Base-by-base conservation (phyloP, 352 stramenopile genomes). In the Phytophthora sp. region DNA sequence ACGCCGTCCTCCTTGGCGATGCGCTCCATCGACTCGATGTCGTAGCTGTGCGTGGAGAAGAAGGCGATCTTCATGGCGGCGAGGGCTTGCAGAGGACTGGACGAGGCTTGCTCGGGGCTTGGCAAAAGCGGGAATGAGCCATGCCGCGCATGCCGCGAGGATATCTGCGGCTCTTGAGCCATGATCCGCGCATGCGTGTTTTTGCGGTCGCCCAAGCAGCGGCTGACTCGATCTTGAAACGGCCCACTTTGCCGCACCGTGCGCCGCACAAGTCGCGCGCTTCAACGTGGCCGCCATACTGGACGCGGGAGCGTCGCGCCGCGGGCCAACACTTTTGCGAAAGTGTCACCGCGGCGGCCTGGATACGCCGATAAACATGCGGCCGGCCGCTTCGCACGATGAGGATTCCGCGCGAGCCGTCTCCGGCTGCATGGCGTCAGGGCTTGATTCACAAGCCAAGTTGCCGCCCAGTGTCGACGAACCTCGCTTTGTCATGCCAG, bases 21-120 rank as follows among this genome's bases (percentile, higher is more conserved):
- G 18, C 54, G 41, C 37, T 78, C 69, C 67, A 92, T 78, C 23
- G 76, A 82, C 49, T 87, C 70, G 27, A 83, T 82, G 66, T 92
- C 80, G 67, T 92, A 90, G 45, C 55, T 74, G 66, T 88, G 83
- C 17, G 78, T 64, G 7, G 83, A 92, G 68, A 90, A 90, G 75
- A 87, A 89, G 46, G 78, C 76, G 66, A 92, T 84, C 77, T 88
- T 79, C 70, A 89, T 67, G 49, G 46, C 41, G 13, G 17, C n/a
- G n/a, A 24, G 15, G 15, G 24, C 42, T 51, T 38, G 8, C n/a
- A 10, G 31, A 50, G 18, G 12, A 10, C 42, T 50, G 32, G 17
- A 15, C 17, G 21, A 4, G 21, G 21, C 46, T 65, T 65, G 38
- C 30, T 39, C 15, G 23, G 23, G 30, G 28, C 38, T 48, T 59